These are phyloP conservation scores for Pichia gijzeniarum DNA, from an alignment of 805 yeast genomes.

Conservation along the genomic window DNA sequence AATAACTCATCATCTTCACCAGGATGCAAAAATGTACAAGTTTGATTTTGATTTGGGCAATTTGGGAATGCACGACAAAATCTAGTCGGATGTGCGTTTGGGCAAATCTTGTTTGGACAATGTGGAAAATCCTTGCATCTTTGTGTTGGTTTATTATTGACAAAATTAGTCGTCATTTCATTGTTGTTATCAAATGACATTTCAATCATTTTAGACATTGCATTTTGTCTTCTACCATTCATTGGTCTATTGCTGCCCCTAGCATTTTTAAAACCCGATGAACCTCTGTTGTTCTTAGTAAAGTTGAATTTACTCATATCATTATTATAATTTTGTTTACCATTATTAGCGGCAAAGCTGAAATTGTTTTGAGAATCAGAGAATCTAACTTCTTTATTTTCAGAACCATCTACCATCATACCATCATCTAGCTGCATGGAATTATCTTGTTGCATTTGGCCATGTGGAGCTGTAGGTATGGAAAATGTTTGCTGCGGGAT, in stretches of 20 bases:
- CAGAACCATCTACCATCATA: slow-evolving; percentile 13
- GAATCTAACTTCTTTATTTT: slow-evolving; percentile 26
- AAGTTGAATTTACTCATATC: slow-evolving; percentile 6
- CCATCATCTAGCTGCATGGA: slow-evolving; percentile 2
- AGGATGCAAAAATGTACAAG: slow-evolving; percentile 79
- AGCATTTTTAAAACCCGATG: slow-evolving; percentile 1
- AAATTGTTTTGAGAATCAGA: slow-evolving; percentile 14
- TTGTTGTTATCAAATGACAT: slow-evolving; percentile 26
- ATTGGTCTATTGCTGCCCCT: slow-evolving; percentile 3
- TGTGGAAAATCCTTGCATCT: slow-evolving; percentile 70
- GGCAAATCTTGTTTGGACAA: slow-evolving; percentile 61
- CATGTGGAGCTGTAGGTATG: slow-evolving; percentile 5
- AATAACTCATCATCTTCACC: slow-evolving; percentile 74
- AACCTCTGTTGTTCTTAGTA: slow-evolving; percentile 5
- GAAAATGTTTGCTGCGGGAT: neutral
- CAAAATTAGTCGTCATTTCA: slow-evolving; percentile 29
- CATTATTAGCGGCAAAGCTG: neutral
- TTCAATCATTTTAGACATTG: slow-evolving; percentile 23
- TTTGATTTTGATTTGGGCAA: slow-evolving; percentile 74
- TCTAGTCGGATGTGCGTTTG: slow-evolving; percentile 74
- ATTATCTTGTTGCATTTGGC: neutral
- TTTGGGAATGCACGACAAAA: slow-evolving; percentile 68
- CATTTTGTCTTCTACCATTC: slow-evolving; percentile 8
- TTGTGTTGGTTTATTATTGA: slow-evolving; percentile 42
- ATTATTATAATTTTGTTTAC: neutral